phyloP scores from a whole-genome alignment of 2,329 filamentous ascomycete genomes.

The Alternaria metachromatica region DNA sequence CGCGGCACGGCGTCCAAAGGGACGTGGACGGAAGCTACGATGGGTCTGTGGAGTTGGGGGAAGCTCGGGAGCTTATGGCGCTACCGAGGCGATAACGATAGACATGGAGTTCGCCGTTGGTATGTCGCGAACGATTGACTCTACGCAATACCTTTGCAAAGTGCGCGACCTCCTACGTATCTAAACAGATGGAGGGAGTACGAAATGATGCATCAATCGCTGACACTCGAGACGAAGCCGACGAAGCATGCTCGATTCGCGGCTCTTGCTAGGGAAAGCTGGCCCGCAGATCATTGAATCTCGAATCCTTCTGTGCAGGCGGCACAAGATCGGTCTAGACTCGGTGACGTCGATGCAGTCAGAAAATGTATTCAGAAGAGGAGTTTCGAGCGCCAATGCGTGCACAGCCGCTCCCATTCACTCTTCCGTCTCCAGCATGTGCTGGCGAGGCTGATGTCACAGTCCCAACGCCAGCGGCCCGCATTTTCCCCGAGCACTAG shows the following conservation, averaged over 20 bases:
- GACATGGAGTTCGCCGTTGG: not conserved
- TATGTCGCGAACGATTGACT: no score
- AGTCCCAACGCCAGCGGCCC: conserved; percentile 21
- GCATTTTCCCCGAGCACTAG: conserved; percentile 31
- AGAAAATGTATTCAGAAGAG: not conserved
- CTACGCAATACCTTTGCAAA: not conserved
- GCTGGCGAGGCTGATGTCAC: conserved; percentile 15
- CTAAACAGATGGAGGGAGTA: not conserved
- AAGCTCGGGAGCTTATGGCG: conserved; percentile 21
- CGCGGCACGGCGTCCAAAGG: conserved; percentile 5
- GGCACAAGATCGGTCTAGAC: not conserved
- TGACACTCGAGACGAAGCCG: not conserved
- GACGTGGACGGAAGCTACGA: conserved; percentile 2
- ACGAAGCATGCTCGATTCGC: not conserved
- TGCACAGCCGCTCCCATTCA: not conserved
- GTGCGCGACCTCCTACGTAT: no score
- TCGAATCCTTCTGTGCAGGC: not conserved
- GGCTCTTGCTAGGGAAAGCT: not conserved
- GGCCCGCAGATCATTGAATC: conserved; percentile 9
- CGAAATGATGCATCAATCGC: not conserved
- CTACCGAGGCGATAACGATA: conserved; percentile 20
- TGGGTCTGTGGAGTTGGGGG: conserved; percentile 8
- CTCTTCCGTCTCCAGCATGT: not conserved
- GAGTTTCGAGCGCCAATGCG: not conserved
- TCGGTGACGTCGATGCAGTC: not conserved